Evolutionary conservation across 257 asterid genomes (phyloP), one percentile per base, ranked within the genome.

Genomic region (Salvia splendens): DNA sequence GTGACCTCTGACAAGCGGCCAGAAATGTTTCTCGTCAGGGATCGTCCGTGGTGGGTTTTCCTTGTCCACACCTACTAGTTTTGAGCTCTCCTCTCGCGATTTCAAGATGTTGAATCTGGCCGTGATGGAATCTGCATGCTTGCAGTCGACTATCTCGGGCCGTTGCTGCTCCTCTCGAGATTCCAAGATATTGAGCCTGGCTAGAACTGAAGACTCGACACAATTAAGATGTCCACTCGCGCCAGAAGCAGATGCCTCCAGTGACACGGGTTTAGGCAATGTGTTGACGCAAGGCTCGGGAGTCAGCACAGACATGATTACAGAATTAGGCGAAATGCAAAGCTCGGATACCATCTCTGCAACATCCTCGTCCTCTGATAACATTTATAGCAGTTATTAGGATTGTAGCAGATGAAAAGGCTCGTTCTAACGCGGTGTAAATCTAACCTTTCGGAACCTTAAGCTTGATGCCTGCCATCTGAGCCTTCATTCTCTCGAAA

Each of bases 401-500:
- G 67, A 65, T 78, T 52, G 81, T 24, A 52, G 62, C 43, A 40
- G 5, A 56, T 12, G 49, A 51, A 48, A 12, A 40, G 40, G 33
- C 57, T 61, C 8, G 33, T 46, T 56, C 15, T 15, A 46, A 38
- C 57, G 60, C 2, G 17, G 40, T 50, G 52, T 38, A 69, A 51
- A 65, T 41, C 80, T 73, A 67, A 88, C 96, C 95, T 85, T 76
- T 77, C 77, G 66, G 69, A 77, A 77, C 67, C 68, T 71, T 73
- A 69, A 66, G 45, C 68, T 83, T 80, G 50, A 68, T 41, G 68
- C 74, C 78, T 65, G 80, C 91, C 89, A 94, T 83, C 73, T 78
- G 87, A 75, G 68, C 71, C 86, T 76, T 91, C 91, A 84, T 83
- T 50, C 79, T 81, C 69, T 88, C 87, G 73, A 86, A 91, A 40